phyloP scores from a whole-genome alignment of 176 grass and related monocot genomes.

The Oryza punctata region DNA sequence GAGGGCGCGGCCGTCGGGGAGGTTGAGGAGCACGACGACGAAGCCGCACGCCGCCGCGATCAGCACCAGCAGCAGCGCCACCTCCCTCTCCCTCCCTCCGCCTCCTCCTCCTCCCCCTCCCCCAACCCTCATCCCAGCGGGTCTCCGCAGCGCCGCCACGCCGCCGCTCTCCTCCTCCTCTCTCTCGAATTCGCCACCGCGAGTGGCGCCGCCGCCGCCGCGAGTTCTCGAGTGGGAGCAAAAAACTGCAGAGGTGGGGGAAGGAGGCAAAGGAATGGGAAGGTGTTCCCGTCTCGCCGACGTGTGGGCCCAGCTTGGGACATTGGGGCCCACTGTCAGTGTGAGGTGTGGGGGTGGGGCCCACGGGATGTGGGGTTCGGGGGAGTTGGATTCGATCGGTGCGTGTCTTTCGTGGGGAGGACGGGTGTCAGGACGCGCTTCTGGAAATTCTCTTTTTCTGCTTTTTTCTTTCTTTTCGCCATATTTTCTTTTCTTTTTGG shows the following conservation, averaged over 20 bases:
- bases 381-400: not conserved
- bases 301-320: not conserved
- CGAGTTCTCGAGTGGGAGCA: not conserved
- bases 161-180: not conserved
- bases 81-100: no score
- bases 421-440: conserved; percentile 31
- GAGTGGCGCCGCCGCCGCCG: not conserved
- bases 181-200: not conserved
- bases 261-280: not conserved
- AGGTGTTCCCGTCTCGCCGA: not conserved
- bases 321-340: not conserved
- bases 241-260: not conserved
- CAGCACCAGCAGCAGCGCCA: conserved; percentile 31
- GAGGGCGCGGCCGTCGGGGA: conserved; percentile 31
- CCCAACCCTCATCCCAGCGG: conserved; percentile 4
- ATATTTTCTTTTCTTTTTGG: not conserved
- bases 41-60: conserved; percentile 41
- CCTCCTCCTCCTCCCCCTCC: not conserved
- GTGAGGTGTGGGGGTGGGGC: not conserved
- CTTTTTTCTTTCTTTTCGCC: not conserved
- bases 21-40: conserved; percentile 45
- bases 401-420: conserved; percentile 30
- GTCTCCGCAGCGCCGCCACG: not conserved
- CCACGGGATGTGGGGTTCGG: not conserved
- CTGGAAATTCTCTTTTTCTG: conserved; percentile 24